A percentile compares a stretch with the other conserved stretches of the same genome.
Conservation (phyloP, 306 rosid genomes). For the Astragalus membranaceus region DNA sequence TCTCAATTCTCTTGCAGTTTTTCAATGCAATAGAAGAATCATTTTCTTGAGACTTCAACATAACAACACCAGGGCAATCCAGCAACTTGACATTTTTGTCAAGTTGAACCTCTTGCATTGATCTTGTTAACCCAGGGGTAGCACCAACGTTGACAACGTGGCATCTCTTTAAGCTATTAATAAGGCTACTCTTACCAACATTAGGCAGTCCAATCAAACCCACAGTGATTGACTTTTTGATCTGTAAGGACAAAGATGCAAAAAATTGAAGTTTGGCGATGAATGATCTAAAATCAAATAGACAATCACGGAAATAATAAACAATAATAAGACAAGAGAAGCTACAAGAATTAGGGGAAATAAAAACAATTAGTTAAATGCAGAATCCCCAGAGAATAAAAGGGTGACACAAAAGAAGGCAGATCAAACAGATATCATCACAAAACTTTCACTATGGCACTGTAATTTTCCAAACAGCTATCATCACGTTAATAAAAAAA, state of each 20-base stretch:
- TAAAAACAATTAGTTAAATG: no score
- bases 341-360: neutral
- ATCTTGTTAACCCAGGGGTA: conserved; percentile 86
- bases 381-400: no score
- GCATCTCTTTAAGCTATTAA: conserved; percentile 73
- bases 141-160: conserved; percentile 83
- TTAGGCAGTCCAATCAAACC: conserved; percentile 93
- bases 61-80: conserved; percentile 97
- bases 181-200: conserved; percentile 97
- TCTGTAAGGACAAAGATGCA: conserved; percentile 40
- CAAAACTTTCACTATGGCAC: no score
- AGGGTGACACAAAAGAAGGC: no score
- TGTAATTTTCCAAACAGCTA: no score
- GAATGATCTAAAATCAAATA: neutral
- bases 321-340: neutral
- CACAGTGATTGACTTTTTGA: conserved; percentile 86
- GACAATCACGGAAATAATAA: neutral
- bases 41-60: conserved; percentile 61
- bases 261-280: conserved; percentile 1
- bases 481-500: neutral
- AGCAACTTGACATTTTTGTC: conserved; percentile 82
- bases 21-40: conserved; percentile 62
- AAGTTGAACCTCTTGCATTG: conserved; percentile 85
- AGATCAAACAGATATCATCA: no score
- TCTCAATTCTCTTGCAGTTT: conserved; percentile 93